Evolutionary conservation across 192 early-diverging fungal genomes (phyloP), one percentile per base, ranked within the genome.

Genomic region (Coemansia sp.): DNA sequence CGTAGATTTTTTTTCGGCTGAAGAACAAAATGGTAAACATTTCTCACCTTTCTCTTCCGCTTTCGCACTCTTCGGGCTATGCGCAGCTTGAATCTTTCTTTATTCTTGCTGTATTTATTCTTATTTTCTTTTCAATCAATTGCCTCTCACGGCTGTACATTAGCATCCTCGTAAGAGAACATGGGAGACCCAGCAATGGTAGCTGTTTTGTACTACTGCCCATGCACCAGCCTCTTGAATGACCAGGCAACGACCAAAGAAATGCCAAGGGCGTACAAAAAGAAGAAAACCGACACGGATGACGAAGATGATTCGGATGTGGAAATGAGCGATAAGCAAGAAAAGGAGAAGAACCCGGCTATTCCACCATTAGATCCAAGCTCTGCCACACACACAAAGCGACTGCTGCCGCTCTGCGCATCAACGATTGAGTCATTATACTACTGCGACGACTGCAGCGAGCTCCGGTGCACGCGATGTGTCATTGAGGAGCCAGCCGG

Each of bases 391-490:
- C 14, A 59, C 50, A 7, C 13, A 16, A 56, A 54, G 49, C 61
- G 51, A 17, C 64, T 75, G 74, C 65, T 72, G 19, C 42, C 63
- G n/a, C 60, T 84, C 41, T 71, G 69, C 19, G 64, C 75, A 11
- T 76, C 85, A 70, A 75, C 89, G 20, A 65, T 94, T 22, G 89
- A 88, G 13, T 75, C 85, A 41, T 79, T 96, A 19, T 95, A 94
- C 83, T 97, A 91, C 81, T 98, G 96, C 79, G 90, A 91, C 54
- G 87, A 92, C 56, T 98, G 95, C 81, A 86, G 89, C 69, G 85
- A 88, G 40, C 73, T 95, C 45, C 82, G 91, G 20, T 98, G 97
- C 81, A 84, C 87, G 43, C 84, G 77, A 11, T 99, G 97, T 71
- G 86, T 94, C 4, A 79, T 89, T 62, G 91, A 93, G 63, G 95